Base-by-base conservation (phyloP, 352 stramenopile species). In the Pseudoperonospora humuli region DNA sequence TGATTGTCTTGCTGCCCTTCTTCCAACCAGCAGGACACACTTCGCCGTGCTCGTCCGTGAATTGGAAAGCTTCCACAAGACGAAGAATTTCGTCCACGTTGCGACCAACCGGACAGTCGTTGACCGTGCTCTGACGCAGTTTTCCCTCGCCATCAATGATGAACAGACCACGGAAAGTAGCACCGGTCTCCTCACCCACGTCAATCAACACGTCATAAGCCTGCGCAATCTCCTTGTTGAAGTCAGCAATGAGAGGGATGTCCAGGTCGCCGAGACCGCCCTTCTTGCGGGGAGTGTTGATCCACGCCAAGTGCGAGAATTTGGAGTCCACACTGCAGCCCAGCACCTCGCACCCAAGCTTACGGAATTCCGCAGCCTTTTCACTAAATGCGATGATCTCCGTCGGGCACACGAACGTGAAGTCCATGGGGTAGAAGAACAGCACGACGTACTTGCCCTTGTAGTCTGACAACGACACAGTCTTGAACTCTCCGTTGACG, bases 361-460 rank as follows among this genome's bases (percentile, higher is more conserved):
- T 67, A 20, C 74, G 47, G 61, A 96, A 96, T 34, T 88, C 73
- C 3, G 69, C 67, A 17, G 64, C 55, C 39, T 70, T 64, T 43
- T 96, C 85, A 46, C 56, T 81, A 60, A 94, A 96, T 21, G 77
- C 74, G 51, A 80, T 84, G 68, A 95, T 95, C 64, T 96, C 85
- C 27, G 85, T 96, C 20, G 80, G 82, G 46, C 79, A 92, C 41
- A 96, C 85, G 50, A 95, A 96, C 26, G 84, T 96, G 50, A 93
- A 94, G 68, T 95, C 85, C 45, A 89, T 62, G 44, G 84, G 85
- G 67, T 93, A 96, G 65, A 94, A 96, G 80, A 96, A 93, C 24
- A 96, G 75, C 42, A 95, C 78, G 36, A 95, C 65, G 54, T 86
- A 96, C 48, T 96, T 89, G 58, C 83, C 83, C 43, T 77, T 72